Evolutionary conservation across 306 rosid species (phyloP).

Genomic region (Prinsepia uniflora): DNA sequence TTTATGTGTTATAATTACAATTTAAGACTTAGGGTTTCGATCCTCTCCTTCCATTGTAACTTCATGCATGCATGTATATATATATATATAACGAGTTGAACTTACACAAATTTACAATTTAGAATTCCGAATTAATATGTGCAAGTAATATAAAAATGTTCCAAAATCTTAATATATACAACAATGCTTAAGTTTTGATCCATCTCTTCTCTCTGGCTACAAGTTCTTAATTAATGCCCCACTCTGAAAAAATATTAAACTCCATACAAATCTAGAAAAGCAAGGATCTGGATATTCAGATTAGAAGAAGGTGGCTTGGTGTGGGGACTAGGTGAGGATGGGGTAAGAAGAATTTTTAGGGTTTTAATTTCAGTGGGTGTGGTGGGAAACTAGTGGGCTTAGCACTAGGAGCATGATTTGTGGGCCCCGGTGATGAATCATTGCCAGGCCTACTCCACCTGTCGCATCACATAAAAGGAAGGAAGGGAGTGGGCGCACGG

Average conservation of each 20-base stretch:
- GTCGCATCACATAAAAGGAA: constrained; percentile 36
- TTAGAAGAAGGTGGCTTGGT: constrained; percentile 14
- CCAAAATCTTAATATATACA: constrained; percentile 3
- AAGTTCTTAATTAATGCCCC: constrained; percentile 4
- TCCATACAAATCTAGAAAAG: constrained; percentile 25
- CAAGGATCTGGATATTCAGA: constrained; percentile 8
- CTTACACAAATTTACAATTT: too few species aligned
- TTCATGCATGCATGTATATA: too few species aligned
- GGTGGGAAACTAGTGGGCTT: constrained; percentile 53
- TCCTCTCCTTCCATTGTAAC: too few species aligned
- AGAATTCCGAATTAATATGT: too few species aligned
- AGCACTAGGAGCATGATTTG: constrained; percentile 43
- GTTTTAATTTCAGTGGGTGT: constrained; percentile 29
- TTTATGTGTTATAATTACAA: too few species aligned
- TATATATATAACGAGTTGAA: too few species aligned
- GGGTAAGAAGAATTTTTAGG: neutral
- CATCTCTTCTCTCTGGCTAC: neutral
- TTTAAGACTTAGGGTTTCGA: too few species aligned
- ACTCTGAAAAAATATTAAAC: constrained; percentile 1
- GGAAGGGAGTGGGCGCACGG: constrained; percentile 6
- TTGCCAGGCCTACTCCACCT: constrained; percentile 29
- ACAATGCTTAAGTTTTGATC: constrained; percentile 2
- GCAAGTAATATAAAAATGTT: too few species aligned
- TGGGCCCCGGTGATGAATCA: constrained; percentile 56
- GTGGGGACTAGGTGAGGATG: constrained; percentile 13